Evolutionary conservation across 768 basidiomycete genomes (phyloP), one percentile per base, ranked within the genome.

Genomic region (Tylopilus sp.): DNA sequence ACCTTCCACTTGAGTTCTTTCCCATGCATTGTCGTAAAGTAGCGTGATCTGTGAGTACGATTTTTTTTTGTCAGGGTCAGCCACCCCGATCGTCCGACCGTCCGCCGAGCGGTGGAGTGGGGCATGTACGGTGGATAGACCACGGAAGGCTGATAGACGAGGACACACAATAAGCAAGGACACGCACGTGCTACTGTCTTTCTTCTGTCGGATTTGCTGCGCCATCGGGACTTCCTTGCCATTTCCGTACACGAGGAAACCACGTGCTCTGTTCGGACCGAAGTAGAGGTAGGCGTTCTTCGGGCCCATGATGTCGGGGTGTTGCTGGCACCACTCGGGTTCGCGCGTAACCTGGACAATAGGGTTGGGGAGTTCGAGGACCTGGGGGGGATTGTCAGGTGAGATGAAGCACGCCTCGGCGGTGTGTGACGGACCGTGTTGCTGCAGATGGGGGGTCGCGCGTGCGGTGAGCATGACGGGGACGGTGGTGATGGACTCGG

Each of bases 251-350:
- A 79, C 76, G 46, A 89, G 69, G 58, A 81, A 81, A 3, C 88
- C 88, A 4, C 79, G 77, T 3, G 74, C 58, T 48, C 73, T 77
- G 38, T 73, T 73, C 6, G 88, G 86, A 1, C 88, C 88, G 52
- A 91, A 81, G 61, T 88, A 90, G 54, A 89, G 79, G 63, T 77
- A 88, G 6, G 88, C 81, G 36, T 79, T 85, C 52, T 76, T 79
- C n/a, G 88, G 88, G n/a, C 88, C 88, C 82, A 88, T 84, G 56
- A 89, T 82, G 42, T 72, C 76, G 21, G 81, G 79, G 61, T 88
- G 82, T 49, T 81, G 82, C 58, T 81, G 76, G 21, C 80, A 73
- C 88, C 88, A 90, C 20, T 71, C 73, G 0, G 74, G 66, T 60
- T 90, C 85, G 17, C 88, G 80, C 36, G 77, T 75, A 48, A 90